Conservation (phyloP, 148 eudicot genomes). For the Fagopyrum homotropicum region DNA sequence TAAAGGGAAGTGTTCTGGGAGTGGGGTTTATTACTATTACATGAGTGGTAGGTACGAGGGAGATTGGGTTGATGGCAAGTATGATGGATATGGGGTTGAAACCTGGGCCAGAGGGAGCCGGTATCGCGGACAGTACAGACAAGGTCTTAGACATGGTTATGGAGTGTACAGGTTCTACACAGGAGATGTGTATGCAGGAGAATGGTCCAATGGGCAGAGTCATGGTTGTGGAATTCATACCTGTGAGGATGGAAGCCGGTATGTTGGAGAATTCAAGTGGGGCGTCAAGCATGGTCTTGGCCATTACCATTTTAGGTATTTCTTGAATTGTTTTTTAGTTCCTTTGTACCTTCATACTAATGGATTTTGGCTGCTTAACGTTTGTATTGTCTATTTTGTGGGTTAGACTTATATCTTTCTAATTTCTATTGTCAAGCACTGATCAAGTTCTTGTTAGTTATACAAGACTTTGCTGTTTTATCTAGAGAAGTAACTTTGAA, state of each 20-base stretch:
- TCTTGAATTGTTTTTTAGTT: not conserved
- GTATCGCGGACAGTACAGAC: slow-evolving; percentile 81
- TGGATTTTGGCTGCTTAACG: not conserved
- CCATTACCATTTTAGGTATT: slow-evolving; percentile 87
- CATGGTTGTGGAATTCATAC: slow-evolving; percentile 96
- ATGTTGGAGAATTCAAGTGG: slow-evolving; percentile 97
- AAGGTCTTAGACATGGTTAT: slow-evolving; percentile 89
- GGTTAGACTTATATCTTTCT: not conserved
- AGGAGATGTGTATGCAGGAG: slow-evolving; percentile 91
- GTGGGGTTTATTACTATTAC: slow-evolving; percentile 88
- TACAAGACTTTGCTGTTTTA: not conserved
- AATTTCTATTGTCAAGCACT: not conserved
- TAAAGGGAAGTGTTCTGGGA: slow-evolving; percentile 85
- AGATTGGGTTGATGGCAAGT: slow-evolving; percentile 95
- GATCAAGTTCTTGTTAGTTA: not conserved
- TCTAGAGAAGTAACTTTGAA: not conserved
- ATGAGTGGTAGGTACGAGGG: slow-evolving; percentile 96
- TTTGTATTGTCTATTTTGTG: not conserved
- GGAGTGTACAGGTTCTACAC: slow-evolving; percentile 94
- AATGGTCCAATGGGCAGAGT: slow-evolving; percentile 95
- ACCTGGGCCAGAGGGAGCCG: slow-evolving; percentile 95
- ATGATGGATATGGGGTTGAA: slow-evolving; percentile 91
- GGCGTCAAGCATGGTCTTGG: slow-evolving; percentile 98
- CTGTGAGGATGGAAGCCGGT: slow-evolving; percentile 91
- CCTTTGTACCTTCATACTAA: not conserved